Evolutionary conservation across 2,329 filamentous ascomycete species (phyloP).

Genomic region (Aspergillus fischeri): DNA sequence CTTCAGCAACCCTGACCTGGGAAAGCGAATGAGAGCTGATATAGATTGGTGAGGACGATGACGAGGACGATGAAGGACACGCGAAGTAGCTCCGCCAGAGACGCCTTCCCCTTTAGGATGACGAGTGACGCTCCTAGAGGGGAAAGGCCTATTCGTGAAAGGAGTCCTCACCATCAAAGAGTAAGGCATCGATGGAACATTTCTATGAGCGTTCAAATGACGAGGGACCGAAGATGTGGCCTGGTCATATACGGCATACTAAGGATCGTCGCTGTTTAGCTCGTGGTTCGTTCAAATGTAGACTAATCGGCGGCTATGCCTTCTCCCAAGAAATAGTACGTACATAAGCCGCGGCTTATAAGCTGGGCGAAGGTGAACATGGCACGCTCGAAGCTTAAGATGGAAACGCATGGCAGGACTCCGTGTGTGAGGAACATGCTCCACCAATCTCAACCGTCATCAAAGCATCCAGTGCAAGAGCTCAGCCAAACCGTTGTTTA

Average conservation of each 20-base stretch:
- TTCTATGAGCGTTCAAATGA: no score
- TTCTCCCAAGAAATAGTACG: background rate
- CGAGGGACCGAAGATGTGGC: background rate
- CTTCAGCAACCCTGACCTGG: background rate
- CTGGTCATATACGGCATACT: background rate
- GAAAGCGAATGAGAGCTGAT: background rate
- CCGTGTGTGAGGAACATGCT: background rate
- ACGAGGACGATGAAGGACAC: background rate
- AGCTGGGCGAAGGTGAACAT: background rate
- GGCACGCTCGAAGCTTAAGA: background rate
- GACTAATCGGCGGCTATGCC: background rate
- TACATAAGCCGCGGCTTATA: background rate
- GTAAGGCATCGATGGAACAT: background rate
- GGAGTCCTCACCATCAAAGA: background rate
- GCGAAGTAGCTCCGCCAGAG: background rate
- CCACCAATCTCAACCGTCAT: background rate
- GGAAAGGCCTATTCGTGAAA: background rate
- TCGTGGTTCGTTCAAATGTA: background rate
- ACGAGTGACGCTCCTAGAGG: background rate
- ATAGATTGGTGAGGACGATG: background rate
- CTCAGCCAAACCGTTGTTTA: slow-evolving; percentile 68
- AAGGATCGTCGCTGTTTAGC: background rate
- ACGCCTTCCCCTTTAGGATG: background rate
- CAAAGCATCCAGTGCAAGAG: background rate
- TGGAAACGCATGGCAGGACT: background rate